Evolutionary conservation across 2,329 filamentous ascomycete species (phyloP), one percentile per base, ranked within the genome.

Genomic region (Botrytis pseudocinerea): DNA sequence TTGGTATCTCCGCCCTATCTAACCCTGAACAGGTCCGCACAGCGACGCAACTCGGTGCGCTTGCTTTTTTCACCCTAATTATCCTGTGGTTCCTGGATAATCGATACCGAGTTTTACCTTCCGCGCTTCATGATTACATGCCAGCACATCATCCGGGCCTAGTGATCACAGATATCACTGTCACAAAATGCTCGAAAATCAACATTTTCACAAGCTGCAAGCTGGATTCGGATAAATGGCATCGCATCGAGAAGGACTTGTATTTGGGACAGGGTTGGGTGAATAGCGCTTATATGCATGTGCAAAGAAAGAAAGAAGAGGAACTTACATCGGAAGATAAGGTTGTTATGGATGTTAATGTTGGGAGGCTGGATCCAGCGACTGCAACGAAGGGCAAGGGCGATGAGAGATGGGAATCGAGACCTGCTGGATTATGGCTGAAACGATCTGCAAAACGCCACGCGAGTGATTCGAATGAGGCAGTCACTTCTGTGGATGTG

Each of bases 241-340:
- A 90, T 77, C 87, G 89, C 44, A 84, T 93, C 59, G 89, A 93
- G 76, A 93, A 93, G 81, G 91, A 93, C 79, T 84, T 93, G 3
- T 92, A 91, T 78, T 83, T 93, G 64, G 86, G 86, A 71, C 85
- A 84, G 22, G 87, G 88, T 62, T 93, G 90, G 89, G 83, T 91
- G 48, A 87, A 85, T 40, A 89, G 86, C 78, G 91, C 91, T 69
- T 93, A 90, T 78, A 82, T 93, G 42, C 89, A 92, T 79, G 87
- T 93, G 73, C 85, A 91, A 81, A 85, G 90, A 70, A 93, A 92
- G 84, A 88, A 88, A 76, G 91, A 93, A 81, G 89, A 92, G 78
- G 91, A 93, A 75, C 83, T 93, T 54, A 83, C 83, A 20, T 73
- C 77, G n/a, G 90, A 92, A 77, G 90, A 88, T 78, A 81, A 79